Percentiles rank a stretch among this genome's conserved stretches.
phyloP scores from a whole-genome alignment of 1,139 yeast genomes.

The Magnusiomyces sp. region DNA sequence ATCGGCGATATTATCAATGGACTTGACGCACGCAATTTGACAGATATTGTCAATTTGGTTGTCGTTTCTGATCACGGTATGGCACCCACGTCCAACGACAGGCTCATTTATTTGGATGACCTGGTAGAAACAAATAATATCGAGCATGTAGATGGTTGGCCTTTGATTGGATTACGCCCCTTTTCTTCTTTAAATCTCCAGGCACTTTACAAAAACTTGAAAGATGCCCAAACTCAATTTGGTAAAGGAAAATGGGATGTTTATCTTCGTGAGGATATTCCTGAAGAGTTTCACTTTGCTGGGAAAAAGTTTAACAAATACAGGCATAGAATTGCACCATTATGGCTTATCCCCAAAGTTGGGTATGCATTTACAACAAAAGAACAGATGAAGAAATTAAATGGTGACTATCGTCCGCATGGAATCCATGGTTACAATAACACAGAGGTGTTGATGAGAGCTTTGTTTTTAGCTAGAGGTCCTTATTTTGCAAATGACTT shows the following conservation, averaged over 20 bases:
- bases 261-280: slow-evolving; percentile 51
- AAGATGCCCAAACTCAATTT: slow-evolving; percentile 21
- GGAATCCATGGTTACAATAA: slow-evolving; percentile 86
- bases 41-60: slow-evolving; percentile 59
- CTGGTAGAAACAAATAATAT: slow-evolving; percentile 46
- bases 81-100: slow-evolving; percentile 69
- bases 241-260: slow-evolving; percentile 38
- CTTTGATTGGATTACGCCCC: slow-evolving; percentile 73
- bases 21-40: slow-evolving; percentile 46
- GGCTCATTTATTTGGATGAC: slow-evolving; percentile 64
- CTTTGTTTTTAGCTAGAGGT: slow-evolving; percentile 70
- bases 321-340: slow-evolving; percentile 63
- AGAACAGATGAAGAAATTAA: slow-evolving; percentile 37
- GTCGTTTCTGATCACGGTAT: slow-evolving; percentile 89
- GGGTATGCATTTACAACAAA: slow-evolving; percentile 73
- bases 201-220: slow-evolving; percentile 35
- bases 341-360: slow-evolving; percentile 76
- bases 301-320: slow-evolving; percentile 40
- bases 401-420: slow-evolving; percentile 46
- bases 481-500: slow-evolving; percentile 39
- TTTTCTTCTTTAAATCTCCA: slow-evolving; percentile 29
- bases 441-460: slow-evolving; percentile 71
- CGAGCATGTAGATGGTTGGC: slow-evolving; percentile 79
- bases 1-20: slow-evolving; percentile 44
- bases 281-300: slow-evolving; percentile 60